Evolutionary conservation across 495 filamentous ascomycete genomes (phyloP), one percentile per base, ranked within the genome.

Genomic region (Penicillium tannophilum): DNA sequence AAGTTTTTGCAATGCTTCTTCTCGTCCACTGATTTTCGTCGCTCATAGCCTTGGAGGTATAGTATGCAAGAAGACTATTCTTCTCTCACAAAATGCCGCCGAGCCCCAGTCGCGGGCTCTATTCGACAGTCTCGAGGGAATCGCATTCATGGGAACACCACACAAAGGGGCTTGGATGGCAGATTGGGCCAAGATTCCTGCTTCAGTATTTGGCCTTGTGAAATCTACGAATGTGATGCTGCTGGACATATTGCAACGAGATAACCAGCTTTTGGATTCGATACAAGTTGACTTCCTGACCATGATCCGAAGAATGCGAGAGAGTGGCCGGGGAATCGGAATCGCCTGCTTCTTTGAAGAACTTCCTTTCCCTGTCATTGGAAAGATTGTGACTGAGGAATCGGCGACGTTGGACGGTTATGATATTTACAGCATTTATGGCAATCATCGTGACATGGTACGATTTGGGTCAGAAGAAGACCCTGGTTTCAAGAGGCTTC

Each of bases 71-170:
- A 46, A 54, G 36, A 48, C 67, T 20, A 61, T 68, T 41, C 51
- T 56, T 2, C 24, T 48, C 20, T 64, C 63, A 4, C 60, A 47
- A 49, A 60, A 55, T 20, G 56, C 45, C 33, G 44, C 54, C 41
- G 70, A 62, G 28, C 6, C 44, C 47, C 67, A 75, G 59, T 64
- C 76, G 2, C 55, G 62, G 30, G 58, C 45, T 9, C 63, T 80
- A 8, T 63, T 72, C 31, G 39, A 59, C 11, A 69, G 14, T 14
- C 73, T 71, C n/a, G 56, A 59, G 10, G 74, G 69, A 8, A 68
- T 81, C 35, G 54, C 67, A 8, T 81, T 80, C 55, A 64, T 80
- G 7, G 72, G 75, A 2, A 76, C 75, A 26, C 76, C 76, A 6
- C 77, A 81, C 55, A 58, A 50, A 26, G 74, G 74, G 2, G 11